Percentiles rank a stretch among this genome's conserved stretches.
Evolutionary conservation across 352 stramenopile species (phyloP).

Genomic region (Pythium aristosporum): DNA sequence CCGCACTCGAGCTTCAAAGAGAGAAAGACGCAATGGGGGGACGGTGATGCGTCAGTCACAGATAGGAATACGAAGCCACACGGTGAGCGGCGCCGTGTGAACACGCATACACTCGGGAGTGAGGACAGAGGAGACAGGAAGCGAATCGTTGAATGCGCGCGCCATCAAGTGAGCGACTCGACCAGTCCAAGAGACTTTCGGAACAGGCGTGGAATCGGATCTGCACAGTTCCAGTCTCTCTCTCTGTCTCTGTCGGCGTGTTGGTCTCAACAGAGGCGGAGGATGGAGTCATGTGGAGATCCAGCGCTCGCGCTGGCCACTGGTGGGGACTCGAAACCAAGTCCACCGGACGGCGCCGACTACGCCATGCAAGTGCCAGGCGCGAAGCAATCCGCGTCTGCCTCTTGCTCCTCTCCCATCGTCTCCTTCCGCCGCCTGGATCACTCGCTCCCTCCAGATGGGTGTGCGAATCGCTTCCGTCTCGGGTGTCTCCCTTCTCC

Average conservation of each 20-base stretch:
- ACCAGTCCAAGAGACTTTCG: not conserved
- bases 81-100: not conserved
- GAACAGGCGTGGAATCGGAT: constrained; percentile 11
- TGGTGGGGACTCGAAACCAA: not conserved
- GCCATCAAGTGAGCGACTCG: not conserved
- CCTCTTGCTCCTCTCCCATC: not conserved
- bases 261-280: not conserved
- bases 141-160: not conserved
- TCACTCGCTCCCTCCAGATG: constrained; percentile 9
- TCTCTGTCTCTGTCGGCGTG: not conserved
- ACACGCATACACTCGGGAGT: not conserved
- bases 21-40: not conserved
- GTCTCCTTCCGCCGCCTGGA: not conserved
- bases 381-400: no score
- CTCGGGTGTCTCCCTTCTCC: no score
- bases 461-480: not conserved
- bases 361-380: no score
- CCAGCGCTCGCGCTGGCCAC: constrained; percentile 19
- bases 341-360: not conserved
- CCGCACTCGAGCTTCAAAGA: no score
- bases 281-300: constrained; percentile 19
- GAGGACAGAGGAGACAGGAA: not conserved
- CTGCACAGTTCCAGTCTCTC: not conserved
- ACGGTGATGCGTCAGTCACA: not conserved
- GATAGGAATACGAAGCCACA: not conserved